Base-by-base conservation (phyloP, 1,139 yeast genomes). In the Debaryomyces sp. region DNA sequence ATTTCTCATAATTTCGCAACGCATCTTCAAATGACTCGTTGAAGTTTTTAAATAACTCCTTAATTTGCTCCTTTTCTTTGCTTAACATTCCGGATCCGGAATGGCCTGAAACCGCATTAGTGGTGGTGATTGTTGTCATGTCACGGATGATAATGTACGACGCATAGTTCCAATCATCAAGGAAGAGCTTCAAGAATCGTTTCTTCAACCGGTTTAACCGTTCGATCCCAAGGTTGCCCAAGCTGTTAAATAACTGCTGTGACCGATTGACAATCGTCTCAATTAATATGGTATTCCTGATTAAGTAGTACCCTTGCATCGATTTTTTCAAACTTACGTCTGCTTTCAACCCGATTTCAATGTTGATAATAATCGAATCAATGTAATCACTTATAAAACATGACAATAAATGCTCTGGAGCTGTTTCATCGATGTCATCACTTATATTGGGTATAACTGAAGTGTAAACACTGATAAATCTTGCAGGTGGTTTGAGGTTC, bases 1-100 rank as follows among this genome's bases (percentile, higher is more conserved):
- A 84, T 54, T 77, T 74, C 61, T 83, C 84, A 63, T 89, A 85
- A 50, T 80, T 79, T 44, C 78, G 75, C 22, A 87, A 76, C 40
- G 94, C 80, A 45, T 81, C 86, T 52, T 90, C 97, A 62, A 90
- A 88, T 45, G 92, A 89, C 27, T 84, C 83, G 60, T 94, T 92
- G 70, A 94, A 92, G 49, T 75, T 81, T 55, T 80, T 81, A 72
- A 91, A 92, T 60, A 89, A 84, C 52, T 94, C 97, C 62, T 94
- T 95, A 50, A 92, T 83, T 49, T 80, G 82, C 46, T 91, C 97
- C 53, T 84, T 83, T 55, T 92, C 96, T 61, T 91, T 92, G 32
- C 81, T 78, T 4, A 84, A 68, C 49, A 73, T 53, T 44, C 67
- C 62, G 5, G 40, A 18, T 2, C 61, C 59, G 2, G 47, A 37